Conservation (phyloP, 805 yeast genomes). For the Barnettozyma botsteinii region DNA sequence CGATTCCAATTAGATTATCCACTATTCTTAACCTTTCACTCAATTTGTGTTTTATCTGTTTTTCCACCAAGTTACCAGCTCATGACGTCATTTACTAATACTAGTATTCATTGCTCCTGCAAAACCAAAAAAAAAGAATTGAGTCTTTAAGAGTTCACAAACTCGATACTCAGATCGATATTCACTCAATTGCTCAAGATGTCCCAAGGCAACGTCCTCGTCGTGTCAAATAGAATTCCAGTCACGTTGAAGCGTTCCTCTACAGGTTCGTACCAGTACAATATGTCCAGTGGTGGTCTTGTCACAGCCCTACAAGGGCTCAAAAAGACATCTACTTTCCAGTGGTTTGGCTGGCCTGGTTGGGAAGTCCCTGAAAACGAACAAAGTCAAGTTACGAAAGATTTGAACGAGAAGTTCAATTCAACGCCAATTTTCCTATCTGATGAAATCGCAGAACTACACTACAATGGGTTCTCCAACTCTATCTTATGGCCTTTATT, state of each 20-base stretch:
- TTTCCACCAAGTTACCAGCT: no score
- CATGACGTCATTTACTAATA: no score
- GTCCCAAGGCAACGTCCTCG: constrained; percentile 56
- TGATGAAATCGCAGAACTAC: constrained; percentile 90
- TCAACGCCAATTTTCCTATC: constrained; percentile 86
- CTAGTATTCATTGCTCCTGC: no score
- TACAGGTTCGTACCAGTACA: constrained; percentile 66
- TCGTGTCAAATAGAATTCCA: constrained; percentile 92
- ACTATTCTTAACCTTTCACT: no score
- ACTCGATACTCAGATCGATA: no score
- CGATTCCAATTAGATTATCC: no score
- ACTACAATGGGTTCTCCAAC: constrained; percentile 93
- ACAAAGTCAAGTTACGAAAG: constrained; percentile 59
- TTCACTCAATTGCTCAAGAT: constrained; percentile 4
- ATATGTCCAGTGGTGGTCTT: constrained; percentile 96
- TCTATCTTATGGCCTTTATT: constrained; percentile 96
- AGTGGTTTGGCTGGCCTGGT: constrained; percentile 99
- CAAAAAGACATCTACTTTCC: constrained; percentile 74
- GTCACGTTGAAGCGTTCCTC: constrained; percentile 73
- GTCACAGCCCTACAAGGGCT: constrained; percentile 94
- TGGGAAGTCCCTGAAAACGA: constrained; percentile 78
- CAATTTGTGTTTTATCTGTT: no score
- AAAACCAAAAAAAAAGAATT: no score
- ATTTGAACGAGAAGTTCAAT: constrained; percentile 69
- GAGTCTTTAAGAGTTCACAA: no score